A percentile compares a stretch with the other conserved stretches of the same genome.
Conservation (phyloP, 2,329 filamentous ascomycete genomes). For the Aciculosporium take region DNA sequence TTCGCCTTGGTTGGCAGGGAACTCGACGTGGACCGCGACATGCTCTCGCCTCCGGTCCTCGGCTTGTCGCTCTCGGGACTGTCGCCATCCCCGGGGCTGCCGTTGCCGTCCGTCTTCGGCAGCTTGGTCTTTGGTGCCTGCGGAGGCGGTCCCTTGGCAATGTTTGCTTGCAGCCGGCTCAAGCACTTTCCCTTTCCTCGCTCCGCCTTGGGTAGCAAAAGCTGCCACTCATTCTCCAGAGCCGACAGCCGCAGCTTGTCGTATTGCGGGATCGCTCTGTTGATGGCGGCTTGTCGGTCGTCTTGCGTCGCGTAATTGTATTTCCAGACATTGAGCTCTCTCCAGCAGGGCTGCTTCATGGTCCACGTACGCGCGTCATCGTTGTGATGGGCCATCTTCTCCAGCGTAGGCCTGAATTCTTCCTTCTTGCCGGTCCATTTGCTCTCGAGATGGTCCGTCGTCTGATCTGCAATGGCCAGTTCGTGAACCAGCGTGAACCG, state of each 20-base stretch:
- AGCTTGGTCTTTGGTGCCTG: conserved; percentile 35
- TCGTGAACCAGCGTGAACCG: conserved; percentile 44
- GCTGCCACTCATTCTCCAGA: conserved; percentile 46
- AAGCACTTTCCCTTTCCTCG: conserved; percentile 44
- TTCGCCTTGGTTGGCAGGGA: conserved; percentile 38
- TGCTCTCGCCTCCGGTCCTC: conserved; percentile 24
- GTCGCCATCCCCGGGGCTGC: conserved; percentile 24
- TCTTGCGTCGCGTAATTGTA: conserved; percentile 40
- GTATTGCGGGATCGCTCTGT: conserved; percentile 45
- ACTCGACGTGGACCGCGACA: conserved; percentile 37
- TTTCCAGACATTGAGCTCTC: conserved; percentile 49
- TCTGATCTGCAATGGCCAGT: conserved; percentile 39
- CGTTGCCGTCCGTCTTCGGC: conserved; percentile 35
- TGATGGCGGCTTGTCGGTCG: conserved; percentile 44
- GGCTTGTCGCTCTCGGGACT: conserved; percentile 16
- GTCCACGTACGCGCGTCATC: conserved; percentile 35
- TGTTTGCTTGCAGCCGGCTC: conserved; percentile 45
- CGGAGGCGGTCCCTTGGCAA: conserved; percentile 37
- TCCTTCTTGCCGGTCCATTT: conserved; percentile 37
- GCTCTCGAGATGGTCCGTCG: conserved; percentile 32
- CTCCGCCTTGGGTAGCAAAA: conserved; percentile 41
- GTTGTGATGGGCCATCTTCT: conserved; percentile 44
- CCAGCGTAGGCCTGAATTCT: conserved; percentile 40
- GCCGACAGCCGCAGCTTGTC: conserved; percentile 43
- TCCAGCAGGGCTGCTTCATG: conserved; percentile 44